Base-by-base conservation (phyloP, 768 basidiomycete species). In the Macrolepiota albuminosa region DNA sequence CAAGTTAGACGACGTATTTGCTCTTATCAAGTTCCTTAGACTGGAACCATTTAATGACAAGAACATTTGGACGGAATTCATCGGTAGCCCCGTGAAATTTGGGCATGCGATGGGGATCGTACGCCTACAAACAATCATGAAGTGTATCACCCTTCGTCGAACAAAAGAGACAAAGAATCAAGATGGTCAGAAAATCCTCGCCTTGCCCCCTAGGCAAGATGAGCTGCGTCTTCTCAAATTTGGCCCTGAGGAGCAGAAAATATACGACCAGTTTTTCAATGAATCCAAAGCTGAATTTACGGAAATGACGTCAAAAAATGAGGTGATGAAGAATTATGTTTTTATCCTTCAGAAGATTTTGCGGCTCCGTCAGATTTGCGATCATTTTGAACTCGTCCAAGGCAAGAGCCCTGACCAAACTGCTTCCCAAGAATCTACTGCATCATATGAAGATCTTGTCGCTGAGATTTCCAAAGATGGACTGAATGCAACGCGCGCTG, bases 321-420 rank as follows among this genome's bases (percentile, higher is more conserved):
- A 94, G 71, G 89, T 97, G 56, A 92, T 95, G 88, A 97, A 97
- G 83, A 98, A 97, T 70, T 97, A 96, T 69, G 97, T 97, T 64
- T 93, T 94, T 57, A 96, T 99, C 67, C 74, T 99, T 65, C 96
- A 98, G 74, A 95, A 95, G 79, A 92, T 98, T 59, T 79, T 99
- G 55, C 91, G 95, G 26, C 81, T 99, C 49, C 90, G 97, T 56
- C 96, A 98, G 77, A 98, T 98, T 52, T 99, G 97, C 73, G 95
- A 98, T 70, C 96, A 99, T 73, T 92, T 84, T 66, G 93, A 93
- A 67, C 81, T 98, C 39, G 89, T 98, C 4, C 82, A 89, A 67
- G 86, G 86, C 46, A 89, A 91, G 67, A 83, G 78, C 51, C 63
- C 68, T 2, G 69, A 71, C 10, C 79, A 75, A 58, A 80, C 81